Evolutionary conservation across 148 eudicot genomes (phyloP), one percentile per base, ranked within the genome.

Genomic region (Cornus controversa): DNA sequence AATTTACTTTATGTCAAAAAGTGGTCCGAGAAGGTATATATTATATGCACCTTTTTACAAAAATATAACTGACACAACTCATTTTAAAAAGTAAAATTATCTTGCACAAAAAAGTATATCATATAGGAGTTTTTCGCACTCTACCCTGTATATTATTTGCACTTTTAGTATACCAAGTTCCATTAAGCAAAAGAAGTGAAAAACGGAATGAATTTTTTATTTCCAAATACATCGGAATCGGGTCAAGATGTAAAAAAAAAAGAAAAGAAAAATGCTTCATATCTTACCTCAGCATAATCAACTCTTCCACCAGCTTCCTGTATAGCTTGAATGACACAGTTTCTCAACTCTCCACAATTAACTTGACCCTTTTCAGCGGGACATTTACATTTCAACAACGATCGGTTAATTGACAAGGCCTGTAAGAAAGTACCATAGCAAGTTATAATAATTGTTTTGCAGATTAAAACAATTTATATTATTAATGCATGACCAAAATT

Each of bases 271-370:
- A 37, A 0, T 6, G 16, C 29, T 40, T 53, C 29, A 72, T 31
- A 34, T 10, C 82, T 83, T 69, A 90, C 98, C 97, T 96, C 94
- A 67, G 91, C 97, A 84, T 95, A 95, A 88, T 95, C 99, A 45
- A 93, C 78, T 80, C 75, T 88, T 74, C 99, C 97, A 76, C 97
- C 97, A 62, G 98, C 93, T 80, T 84, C 91, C 9, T 76, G 77
- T 70, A 93, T 81, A 28, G 92, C 80, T 72, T 80, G 83, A 67
- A 85, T 64, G 27, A 96, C 90, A 8, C 83, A 80, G 78, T 83
- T 82, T 69, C 81, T 89, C 82, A 96, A 81, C 60, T 81, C 91
- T 40, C 75, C 82, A 80, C 91, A 89, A 80, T 77, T 72, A 47
- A 75, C 57, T 70, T 77, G 84, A 73, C 97, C 95, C 20, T 79